Percentiles rank a stretch among this genome's conserved stretches.
These are phyloP conservation scores for Cetradonia linearis DNA, from an alignment of 495 filamentous ascomycete species.

Conservation along the genomic window DNA sequence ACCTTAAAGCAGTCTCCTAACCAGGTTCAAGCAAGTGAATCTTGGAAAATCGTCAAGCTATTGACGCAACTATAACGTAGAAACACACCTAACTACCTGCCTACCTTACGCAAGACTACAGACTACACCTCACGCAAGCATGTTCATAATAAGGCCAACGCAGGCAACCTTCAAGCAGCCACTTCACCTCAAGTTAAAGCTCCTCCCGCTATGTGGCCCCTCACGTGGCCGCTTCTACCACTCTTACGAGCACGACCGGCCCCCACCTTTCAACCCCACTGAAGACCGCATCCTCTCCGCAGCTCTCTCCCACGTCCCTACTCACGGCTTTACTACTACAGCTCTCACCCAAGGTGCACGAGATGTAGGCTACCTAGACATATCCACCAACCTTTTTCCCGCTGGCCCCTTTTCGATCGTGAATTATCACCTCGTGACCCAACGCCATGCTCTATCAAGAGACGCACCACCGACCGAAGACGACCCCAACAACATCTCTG, in stretches of 20 bases:
- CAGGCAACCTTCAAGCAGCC: constrained; percentile 3
- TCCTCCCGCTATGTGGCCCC: background rate
- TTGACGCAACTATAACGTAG: background rate
- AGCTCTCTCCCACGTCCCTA: constrained; percentile 66
- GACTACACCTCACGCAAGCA: background rate
- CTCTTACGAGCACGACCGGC: constrained; percentile 53
- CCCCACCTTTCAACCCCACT: constrained; percentile 55
- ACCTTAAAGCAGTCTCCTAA: background rate
- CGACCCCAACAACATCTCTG: constrained; percentile 35
- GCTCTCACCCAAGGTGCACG: constrained; percentile 68
- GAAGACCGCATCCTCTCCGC: constrained; percentile 73
- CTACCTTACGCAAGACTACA: no score
- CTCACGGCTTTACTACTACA: constrained; percentile 65
- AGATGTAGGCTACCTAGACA: constrained; percentile 76
- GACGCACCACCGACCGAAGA: constrained; percentile 27
- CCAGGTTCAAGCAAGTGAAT: background rate
- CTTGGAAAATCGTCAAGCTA: background rate
- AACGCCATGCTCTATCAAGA: constrained; percentile 47
- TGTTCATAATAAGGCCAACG: background rate
- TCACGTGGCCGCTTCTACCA: constrained; percentile 49
- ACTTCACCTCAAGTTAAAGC: background rate
- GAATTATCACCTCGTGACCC: constrained; percentile 65
- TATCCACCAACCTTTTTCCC: constrained; percentile 72
- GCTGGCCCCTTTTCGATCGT: constrained; percentile 72
- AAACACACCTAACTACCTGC: background rate